phyloP scores from a whole-genome alignment of 2,329 filamentous ascomycete genomes.

The Phyllosticta capitalensis region DNA sequence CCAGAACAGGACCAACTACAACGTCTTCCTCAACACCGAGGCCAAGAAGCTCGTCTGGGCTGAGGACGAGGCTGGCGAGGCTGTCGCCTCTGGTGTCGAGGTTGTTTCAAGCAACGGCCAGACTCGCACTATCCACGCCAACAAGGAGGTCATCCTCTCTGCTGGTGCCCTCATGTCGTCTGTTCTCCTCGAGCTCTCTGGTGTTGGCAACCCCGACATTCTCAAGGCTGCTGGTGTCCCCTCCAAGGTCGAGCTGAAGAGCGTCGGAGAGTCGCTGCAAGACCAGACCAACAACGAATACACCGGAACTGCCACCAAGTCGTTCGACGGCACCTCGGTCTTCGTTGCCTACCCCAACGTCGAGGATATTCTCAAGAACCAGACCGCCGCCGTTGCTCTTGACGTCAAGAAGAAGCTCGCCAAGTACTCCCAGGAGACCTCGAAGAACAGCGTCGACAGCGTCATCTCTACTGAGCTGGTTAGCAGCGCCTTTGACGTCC shows the following conservation, averaged over 20 bases:
- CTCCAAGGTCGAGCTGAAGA: constrained; percentile 20
- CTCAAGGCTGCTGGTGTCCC: constrained; percentile 21
- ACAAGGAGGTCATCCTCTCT: constrained; percentile 26
- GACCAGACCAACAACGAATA: constrained; percentile 25
- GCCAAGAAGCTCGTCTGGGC: constrained; percentile 34
- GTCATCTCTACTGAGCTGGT: background rate
- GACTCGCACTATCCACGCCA: constrained; percentile 14
- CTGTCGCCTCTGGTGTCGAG: constrained; percentile 20
- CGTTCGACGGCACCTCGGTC: constrained; percentile 30
- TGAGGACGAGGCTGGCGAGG: constrained; percentile 1
- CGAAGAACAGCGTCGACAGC: background rate
- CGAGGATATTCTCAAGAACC: constrained; percentile 25
- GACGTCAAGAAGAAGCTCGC: constrained; percentile 10
- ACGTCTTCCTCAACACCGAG: constrained; percentile 34
- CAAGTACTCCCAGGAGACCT: background rate
- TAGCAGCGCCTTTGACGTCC: constrained; percentile 14
- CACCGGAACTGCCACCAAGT: constrained; percentile 19
- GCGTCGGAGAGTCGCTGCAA: constrained; percentile 28
- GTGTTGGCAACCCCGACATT: constrained; percentile 23
- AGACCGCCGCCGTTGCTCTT: constrained; percentile 17
- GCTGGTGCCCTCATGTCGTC: constrained; percentile 27
- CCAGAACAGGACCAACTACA: constrained; percentile 31
- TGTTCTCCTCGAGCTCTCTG: constrained; percentile 26
- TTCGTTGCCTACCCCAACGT: constrained; percentile 29
- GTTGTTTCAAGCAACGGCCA: constrained; percentile 16